Base-by-base conservation (phyloP, 1,284 basidiomycete genomes). In the Ustilago nuda region DNA sequence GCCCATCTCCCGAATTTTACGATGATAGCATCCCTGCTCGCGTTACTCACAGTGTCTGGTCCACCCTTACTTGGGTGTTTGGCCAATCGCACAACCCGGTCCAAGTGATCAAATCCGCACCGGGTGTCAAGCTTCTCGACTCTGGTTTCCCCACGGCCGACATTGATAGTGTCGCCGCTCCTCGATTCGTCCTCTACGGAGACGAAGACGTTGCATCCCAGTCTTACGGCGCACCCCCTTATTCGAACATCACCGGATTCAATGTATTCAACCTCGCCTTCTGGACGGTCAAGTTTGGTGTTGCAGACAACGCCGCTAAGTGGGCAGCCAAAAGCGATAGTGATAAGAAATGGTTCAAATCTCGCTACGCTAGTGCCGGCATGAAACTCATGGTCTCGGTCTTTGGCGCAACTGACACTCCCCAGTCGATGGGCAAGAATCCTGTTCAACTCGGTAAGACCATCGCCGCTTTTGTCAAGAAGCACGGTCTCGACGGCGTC, bases 401-500 rank as follows among this genome's bases (percentile, higher is more conserved):
- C 6, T 81, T 81, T 56, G 91, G 90, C 7, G 86, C 88, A 2
- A 89, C 89, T 1, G 89, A 90, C 50, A 84, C 84, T 0, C 90
- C 90, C 6, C 90, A 89, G 11, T 41, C 32, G n/a, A 7, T 71
- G 32, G 71, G 76, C 3, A 56, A 61, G 39, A 62, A 78, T 23
- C 61, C 71, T 0, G 59, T 51, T 11, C 50, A 46, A 15, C 62
- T 82, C 32, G 73, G 75, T 30, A 68, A 64, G 50, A 67, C 59
- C 35, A 66, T 82, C 33, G 84, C 83, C 0, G 87, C 87, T 15
- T 84, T 86, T 6, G 85, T 89, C 61, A 88, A 87, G 67, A 61
- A 88, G 54, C 89, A 88, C 72, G 86, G 87, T 27, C 82, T 91
- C 17, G 88, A 91, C 70, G 90, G 90, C 41, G 83, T 90, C 45